Conservation (phyloP, 2,329 filamentous ascomycete genomes). For the Biscogniauxia mediterranea region DNA sequence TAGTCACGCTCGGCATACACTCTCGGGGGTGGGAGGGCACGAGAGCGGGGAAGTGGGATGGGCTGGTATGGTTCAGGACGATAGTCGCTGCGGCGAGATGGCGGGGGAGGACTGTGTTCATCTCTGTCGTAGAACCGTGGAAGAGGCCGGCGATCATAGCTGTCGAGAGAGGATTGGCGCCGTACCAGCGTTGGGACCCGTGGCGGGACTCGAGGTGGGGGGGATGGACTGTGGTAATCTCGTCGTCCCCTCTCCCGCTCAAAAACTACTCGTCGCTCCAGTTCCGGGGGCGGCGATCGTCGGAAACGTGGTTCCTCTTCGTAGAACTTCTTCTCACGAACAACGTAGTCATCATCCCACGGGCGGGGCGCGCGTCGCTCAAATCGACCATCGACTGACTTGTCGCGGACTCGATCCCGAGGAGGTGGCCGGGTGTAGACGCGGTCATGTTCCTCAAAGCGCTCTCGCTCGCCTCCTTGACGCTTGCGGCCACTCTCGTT, state of each 20-base stretch:
- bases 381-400: conserved; percentile 48
- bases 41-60: conserved; percentile 67
- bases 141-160: conserved; percentile 74
- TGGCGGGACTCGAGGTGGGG: conserved; percentile 50
- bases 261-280: conserved; percentile 56
- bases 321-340: conserved; percentile 52
- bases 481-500: conserved; percentile 45
- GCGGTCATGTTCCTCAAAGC: conserved; percentile 53
- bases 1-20: conserved; percentile 55
- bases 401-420: conserved; percentile 41
- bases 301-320: conserved; percentile 51
- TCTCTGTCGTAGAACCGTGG: conserved; percentile 50
- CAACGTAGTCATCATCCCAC: conserved; percentile 46
- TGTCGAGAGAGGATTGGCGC: conserved; percentile 86
- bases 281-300: conserved; percentile 42
- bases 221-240: conserved; percentile 47
- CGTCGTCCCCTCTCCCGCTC: conserved; percentile 50
- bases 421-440: conserved; percentile 39
- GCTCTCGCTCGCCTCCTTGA: conserved; percentile 53
- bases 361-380: conserved; percentile 43
- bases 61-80: conserved; percentile 52
- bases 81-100: conserved; percentile 53
- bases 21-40: conserved; percentile 58
- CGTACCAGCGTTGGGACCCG: conserved; percentile 67
- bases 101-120: conserved; percentile 49